These are phyloP conservation scores for Cyclospora cayetanensis DNA, from an alignment of 169 alveolate species.

Conservation along the genomic window DNA sequence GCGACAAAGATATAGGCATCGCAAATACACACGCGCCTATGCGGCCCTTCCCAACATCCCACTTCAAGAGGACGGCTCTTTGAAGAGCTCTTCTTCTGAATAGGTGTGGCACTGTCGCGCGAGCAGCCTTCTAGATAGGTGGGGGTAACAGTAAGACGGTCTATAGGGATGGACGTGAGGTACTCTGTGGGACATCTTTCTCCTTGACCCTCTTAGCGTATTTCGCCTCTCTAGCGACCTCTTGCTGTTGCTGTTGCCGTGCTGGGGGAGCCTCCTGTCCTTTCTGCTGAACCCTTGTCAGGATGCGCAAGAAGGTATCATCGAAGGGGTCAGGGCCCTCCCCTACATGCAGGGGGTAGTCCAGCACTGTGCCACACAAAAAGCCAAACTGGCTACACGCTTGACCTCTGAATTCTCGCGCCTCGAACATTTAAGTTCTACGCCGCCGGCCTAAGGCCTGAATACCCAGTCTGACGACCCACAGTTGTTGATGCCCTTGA, in stretches of 20 bases:
- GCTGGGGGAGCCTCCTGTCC: not conserved
- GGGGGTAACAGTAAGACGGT: not conserved
- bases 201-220: not conserved
- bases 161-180: not conserved
- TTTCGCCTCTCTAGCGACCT: not conserved
- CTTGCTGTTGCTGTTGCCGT: not conserved
- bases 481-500: not conserved
- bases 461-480: not conserved
- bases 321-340: conserved; percentile 23
- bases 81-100: too few species aligned
- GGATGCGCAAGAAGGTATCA: conserved; percentile 3
- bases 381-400: not conserved
- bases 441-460: not conserved
- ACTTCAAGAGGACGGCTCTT: too few species aligned
- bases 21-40: too few species aligned
- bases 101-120: too few species aligned
- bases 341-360: conserved; percentile 20
- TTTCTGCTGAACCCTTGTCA: not conserved
- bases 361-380: conserved; percentile 40
- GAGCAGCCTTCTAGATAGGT: too few species aligned
- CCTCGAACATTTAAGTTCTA: not conserved
- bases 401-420: not conserved
- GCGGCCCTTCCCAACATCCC: too few species aligned
- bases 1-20: not conserved
- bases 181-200: not conserved